Percentiles rank a stretch among this genome's conserved stretches.
phyloP scores from a whole-genome alignment of 345 rosid genomes.

The Murraya koenigii region DNA sequence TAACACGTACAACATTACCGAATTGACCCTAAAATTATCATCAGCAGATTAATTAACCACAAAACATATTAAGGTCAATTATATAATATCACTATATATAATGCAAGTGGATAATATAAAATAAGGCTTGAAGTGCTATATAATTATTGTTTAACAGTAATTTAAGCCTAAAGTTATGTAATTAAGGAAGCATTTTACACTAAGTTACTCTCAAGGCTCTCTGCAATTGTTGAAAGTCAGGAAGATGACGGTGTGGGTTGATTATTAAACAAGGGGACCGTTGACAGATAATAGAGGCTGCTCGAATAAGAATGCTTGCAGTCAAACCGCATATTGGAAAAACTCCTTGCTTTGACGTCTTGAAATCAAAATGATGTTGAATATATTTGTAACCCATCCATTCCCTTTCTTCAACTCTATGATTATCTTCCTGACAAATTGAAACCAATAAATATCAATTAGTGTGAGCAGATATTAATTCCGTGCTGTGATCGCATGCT shows the following conservation, averaged over 20 bases:
- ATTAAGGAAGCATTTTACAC: not conserved
- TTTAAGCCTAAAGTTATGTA: too few species aligned
- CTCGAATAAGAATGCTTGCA: constrained; percentile 35
- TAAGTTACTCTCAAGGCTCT: constrained; percentile 1
- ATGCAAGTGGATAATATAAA: not conserved
- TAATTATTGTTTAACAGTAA: too few species aligned
- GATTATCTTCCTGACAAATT: constrained; percentile 28
- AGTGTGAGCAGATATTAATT: not conserved
- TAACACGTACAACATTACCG: too few species aligned
- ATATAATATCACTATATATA: not conserved
- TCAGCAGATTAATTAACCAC: not conserved
- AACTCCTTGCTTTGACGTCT: constrained; percentile 7
- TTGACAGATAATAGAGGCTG: constrained; percentile 31
- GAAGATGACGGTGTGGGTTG: constrained; percentile 16
- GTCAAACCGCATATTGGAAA: constrained; percentile 31
- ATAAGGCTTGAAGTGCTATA: too few species aligned
- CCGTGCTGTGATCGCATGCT: not conserved
- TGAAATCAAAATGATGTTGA: constrained; percentile 25
- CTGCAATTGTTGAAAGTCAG: constrained; percentile 31
- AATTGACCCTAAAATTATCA: too few species aligned
- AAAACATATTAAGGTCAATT: not conserved
- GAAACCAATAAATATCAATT: not conserved
- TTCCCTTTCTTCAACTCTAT: constrained; percentile 33
- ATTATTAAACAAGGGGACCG: constrained; percentile 12
- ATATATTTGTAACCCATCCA: constrained; percentile 34